Evolutionary conservation across 495 filamentous ascomycete species (phyloP), one percentile per base, ranked within the genome.

Genomic region (Tuber indicum): DNA sequence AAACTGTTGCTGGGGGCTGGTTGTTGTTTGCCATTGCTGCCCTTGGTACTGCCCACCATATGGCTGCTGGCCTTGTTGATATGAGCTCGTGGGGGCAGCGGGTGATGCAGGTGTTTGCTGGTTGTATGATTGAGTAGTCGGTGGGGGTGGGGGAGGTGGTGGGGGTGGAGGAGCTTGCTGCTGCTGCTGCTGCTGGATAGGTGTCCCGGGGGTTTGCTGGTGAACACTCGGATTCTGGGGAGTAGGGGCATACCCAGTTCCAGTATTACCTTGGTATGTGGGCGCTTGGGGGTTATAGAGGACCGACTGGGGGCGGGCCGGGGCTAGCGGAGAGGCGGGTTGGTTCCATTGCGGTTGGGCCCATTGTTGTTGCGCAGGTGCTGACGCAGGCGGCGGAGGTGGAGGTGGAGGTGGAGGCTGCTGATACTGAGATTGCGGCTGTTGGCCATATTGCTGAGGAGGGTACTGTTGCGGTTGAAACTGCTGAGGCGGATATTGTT

Each of bases 61-160:
- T 44, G 58, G 5, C 16, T 62, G 52, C 52, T 72, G 71, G 23
- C 71, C 36, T n/a, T 77, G 75, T 44, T 77, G 75, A 23, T 75
- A 52, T 77, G 75, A 49, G 44, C 39, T 39, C 9, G 71, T 10
- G 7, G 41, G 71, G 71, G 39, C 3, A 70, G 16, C 44, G 72
- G 78, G 44, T 73, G 77, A 17, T 78, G 45, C 32, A 78, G 76
- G 71, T 3, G 77, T 73, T 49, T 72, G 41, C 32, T 73, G 72
- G 14, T 9, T 46, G 26, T 77, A 75, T 8, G 74, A 70, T 36
- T 81, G 78, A 1, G 72, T 36, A 3, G 76, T 74, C 16, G 80
- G 80, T 2, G 80, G 81, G 0, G 81, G 81, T 16, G 81, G 75
- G 7, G 78, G 78, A n/a, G 74, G 78, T 0, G 78, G 78, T 0